Evolutionary conservation across 495 filamentous ascomycete genomes (phyloP), one percentile per base, ranked within the genome.

Genomic region (Hypoxylon fuscum): DNA sequence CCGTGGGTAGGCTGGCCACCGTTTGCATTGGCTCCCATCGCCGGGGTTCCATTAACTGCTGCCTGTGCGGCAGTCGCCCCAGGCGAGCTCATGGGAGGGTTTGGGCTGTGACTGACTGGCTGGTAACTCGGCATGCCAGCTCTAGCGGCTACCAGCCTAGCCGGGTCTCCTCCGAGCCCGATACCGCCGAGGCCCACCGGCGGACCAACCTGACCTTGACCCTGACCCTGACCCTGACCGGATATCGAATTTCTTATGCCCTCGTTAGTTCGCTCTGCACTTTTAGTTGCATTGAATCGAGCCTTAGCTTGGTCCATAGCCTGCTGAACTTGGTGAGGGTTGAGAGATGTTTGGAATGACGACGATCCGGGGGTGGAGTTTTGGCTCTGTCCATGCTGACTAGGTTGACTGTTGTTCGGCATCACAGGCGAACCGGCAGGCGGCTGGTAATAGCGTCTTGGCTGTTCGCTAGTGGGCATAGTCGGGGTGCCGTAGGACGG

Each of bases 271-370:
- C 56, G 64, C 11, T 70, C 63, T 4, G 69, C 76, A 18, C 55
- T 68, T 49, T 75, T 74, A 38, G 74, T 73, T 1, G 76, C 77
- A 44, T 76, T 74, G 22, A 77, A 75, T 2, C 77, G 67, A 14
- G 79, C 79, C 29, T 75, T 70, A 9, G 77, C 77, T 63, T 80
- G 79, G 29, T 80, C 74, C 76, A 80, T 48, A 14, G 68, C 55
- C 55, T 69, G 67, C 40, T 70, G 68, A 20, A 71, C 53, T 55
- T 76, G 55, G 8, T 66, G 43, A 17, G 70, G 52, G 37, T 62
- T 60, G 1, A 72, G 50, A 41, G 69, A 72, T 12, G 69, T 70
- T 20, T 70, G 69, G 34, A 72, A 70, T 12, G 69, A 62, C 3
- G 59, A 70, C 4, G 53, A 64, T 67, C 35, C 67, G 59, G 37